Conservation (phyloP, 805 yeast species). For the Saccharomycopsis sp. region DNA sequence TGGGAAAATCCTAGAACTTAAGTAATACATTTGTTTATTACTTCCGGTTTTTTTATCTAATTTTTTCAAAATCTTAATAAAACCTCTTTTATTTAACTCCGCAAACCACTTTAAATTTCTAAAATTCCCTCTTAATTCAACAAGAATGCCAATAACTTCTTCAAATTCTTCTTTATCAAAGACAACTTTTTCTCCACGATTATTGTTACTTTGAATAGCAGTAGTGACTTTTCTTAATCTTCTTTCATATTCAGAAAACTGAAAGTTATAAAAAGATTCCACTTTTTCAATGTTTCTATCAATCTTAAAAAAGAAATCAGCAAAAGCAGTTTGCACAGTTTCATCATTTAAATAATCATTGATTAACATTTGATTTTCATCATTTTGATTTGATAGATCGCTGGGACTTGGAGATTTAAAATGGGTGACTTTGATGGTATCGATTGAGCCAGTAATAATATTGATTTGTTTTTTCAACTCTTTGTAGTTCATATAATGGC, state of each 20-base stretch:
- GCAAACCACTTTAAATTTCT: slow-evolving; percentile 90
- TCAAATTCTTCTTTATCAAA: slow-evolving; percentile 41
- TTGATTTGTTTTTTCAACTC: slow-evolving; percentile 73
- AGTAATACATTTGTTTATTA: slow-evolving; percentile 41
- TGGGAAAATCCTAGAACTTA: slow-evolving; percentile 59
- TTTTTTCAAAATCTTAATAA: slow-evolving; percentile 79
- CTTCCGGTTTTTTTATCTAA: slow-evolving; percentile 77
- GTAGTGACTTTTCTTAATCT: slow-evolving; percentile 43
- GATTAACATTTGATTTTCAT: slow-evolving; percentile 15
- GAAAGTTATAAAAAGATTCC: slow-evolving; percentile 65
- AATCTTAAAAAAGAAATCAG: slow-evolving; percentile 64
- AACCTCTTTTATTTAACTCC: slow-evolving; percentile 84
- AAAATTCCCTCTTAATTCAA: slow-evolving; percentile 66
- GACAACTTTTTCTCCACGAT: slow-evolving; percentile 23
- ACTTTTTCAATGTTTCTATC: slow-evolving; percentile 79
- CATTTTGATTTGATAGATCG: slow-evolving; percentile 1
- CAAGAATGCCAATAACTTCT: slow-evolving; percentile 53
- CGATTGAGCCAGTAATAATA: slow-evolving; percentile 39
- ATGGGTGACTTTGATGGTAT: slow-evolving; percentile 24
- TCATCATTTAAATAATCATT: slow-evolving; percentile 29
- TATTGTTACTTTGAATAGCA: slow-evolving; percentile 21
- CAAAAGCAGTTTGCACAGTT: slow-evolving; percentile 37
- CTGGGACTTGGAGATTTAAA: slow-evolving; percentile 4
- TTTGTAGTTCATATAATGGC: slow-evolving; percentile 77
- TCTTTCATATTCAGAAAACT: slow-evolving; percentile 63